Percentiles rank a stretch among this genome's conserved stretches.
These are phyloP conservation scores for Auricularia sp. DNA, from an alignment of 768 basidiomycete species.

Conservation along the genomic window DNA sequence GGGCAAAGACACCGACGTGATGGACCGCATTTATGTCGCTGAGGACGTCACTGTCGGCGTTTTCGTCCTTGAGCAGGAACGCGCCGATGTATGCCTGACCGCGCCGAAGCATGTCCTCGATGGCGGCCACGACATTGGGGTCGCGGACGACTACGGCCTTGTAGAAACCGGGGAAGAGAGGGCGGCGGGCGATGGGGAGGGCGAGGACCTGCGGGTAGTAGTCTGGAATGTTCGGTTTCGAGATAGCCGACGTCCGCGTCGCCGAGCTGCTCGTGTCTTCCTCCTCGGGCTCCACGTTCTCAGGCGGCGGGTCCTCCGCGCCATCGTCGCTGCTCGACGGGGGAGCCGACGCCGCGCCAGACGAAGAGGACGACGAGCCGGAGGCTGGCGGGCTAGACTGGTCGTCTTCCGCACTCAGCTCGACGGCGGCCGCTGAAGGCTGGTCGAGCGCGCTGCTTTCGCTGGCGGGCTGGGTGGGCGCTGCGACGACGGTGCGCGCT, in stretches of 20 bases:
- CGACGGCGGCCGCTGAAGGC: not conserved
- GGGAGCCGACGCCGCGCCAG: not conserved
- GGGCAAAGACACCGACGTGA: constrained; percentile 90
- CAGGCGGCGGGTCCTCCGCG: not conserved
- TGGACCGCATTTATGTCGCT: constrained; percentile 82
- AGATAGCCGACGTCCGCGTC: constrained; percentile 37
- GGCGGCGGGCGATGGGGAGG: constrained; percentile 87
- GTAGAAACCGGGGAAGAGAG: constrained; percentile 96
- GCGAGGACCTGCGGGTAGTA: constrained; percentile 90
- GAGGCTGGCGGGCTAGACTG: not conserved
- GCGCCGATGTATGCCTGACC: constrained; percentile 97
- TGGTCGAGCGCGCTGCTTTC: not conserved
- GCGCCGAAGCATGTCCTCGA: constrained; percentile 93
- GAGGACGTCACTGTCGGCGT: constrained; percentile 86
- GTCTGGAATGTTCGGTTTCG: constrained; percentile 83
- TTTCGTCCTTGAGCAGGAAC: constrained; percentile 90
- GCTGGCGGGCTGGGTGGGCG: not conserved
- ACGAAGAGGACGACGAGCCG: not conserved
- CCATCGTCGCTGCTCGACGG: not conserved
- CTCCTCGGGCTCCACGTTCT: not conserved
- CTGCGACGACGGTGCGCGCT: not conserved
- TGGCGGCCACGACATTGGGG: constrained; percentile 81
- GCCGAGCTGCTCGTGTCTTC: not conserved
- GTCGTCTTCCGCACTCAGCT: not conserved
- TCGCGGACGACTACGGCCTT: constrained; percentile 93